phyloP scores from a whole-genome alignment of 805 yeast genomes.

The Trichomonascus vanleenenianus region DNA sequence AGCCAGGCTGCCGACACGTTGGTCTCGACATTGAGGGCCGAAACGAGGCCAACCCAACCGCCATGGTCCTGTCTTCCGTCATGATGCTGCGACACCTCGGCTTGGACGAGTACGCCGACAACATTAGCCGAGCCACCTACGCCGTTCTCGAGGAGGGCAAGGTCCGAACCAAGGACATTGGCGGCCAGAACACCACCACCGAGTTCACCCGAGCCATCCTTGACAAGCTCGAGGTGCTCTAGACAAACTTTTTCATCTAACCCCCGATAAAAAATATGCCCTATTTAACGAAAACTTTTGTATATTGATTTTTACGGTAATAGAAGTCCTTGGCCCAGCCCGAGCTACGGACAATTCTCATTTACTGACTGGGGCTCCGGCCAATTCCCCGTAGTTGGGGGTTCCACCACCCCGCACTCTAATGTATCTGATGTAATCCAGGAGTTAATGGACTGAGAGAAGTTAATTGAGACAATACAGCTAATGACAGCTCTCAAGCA shows the following conservation, averaged over 20 bases:
- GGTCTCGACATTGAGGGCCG: slow-evolving; percentile 94
- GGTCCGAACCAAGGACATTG: slow-evolving; percentile 80
- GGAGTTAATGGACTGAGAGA: too few relatives aligned
- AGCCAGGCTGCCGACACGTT: slow-evolving; percentile 99
- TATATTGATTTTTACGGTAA: too few relatives aligned
- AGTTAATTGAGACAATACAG: too few relatives aligned
- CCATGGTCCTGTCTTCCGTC: slow-evolving; percentile 85
- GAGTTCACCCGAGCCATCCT: slow-evolving; percentile 92
- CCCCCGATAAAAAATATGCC: not conserved
- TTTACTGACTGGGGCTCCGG: too few relatives aligned
- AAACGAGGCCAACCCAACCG: slow-evolving; percentile 96
- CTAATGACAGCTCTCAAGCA: too few relatives aligned
- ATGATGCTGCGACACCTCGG: slow-evolving; percentile 95
- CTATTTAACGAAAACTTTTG: not conserved
- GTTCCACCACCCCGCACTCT: too few relatives aligned
- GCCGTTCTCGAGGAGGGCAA: slow-evolving; percentile 85
- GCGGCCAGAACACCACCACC: slow-evolving; percentile 82
- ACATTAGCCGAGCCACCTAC: slow-evolving; percentile 82
- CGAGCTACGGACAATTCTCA: too few relatives aligned
- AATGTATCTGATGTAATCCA: too few relatives aligned
- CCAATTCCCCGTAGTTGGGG: too few relatives aligned
- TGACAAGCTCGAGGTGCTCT: slow-evolving; percentile 45
- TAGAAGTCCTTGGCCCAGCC: too few relatives aligned
- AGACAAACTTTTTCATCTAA: not conserved
- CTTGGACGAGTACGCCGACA: slow-evolving; percentile 73